These are phyloP conservation scores for Tylopilus felleus DNA, from an alignment of 768 basidiomycete genomes.

Conservation along the genomic window DNA sequence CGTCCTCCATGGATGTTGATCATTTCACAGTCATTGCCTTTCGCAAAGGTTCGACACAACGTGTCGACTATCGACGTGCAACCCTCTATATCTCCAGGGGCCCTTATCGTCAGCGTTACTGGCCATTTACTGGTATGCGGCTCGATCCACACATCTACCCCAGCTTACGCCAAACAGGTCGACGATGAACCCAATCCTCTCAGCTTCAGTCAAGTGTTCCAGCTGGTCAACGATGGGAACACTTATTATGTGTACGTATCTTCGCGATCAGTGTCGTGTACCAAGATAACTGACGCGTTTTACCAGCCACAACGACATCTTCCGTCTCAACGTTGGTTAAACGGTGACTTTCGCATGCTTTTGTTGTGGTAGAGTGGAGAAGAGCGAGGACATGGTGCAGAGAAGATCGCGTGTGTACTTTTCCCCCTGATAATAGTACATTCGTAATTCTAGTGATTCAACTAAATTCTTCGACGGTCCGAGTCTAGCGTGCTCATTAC, in stretches of 20 bases:
- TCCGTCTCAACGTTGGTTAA: constrained; percentile 79
- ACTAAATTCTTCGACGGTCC: neutral
- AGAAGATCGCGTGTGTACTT: constrained; percentile 7
- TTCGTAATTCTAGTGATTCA: constrained; percentile 1
- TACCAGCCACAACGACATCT: constrained; percentile 78
- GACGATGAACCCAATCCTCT: constrained; percentile 80
- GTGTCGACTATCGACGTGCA: constrained; percentile 85
- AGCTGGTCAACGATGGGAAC: constrained; percentile 70
- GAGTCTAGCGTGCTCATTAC: neutral
- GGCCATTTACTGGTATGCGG: constrained; percentile 68
- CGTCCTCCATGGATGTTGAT: neutral
- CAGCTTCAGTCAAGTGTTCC: constrained; percentile 91
- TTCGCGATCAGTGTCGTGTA: neutral
- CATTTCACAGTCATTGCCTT: constrained; percentile 61
- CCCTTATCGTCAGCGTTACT: constrained; percentile 83
- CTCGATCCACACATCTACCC: neutral
- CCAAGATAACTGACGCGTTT: constrained; percentile 7
- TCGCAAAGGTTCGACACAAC: constrained; percentile 76
- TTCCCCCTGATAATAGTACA: constrained; percentile 9
- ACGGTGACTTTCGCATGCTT: neutral
- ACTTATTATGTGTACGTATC: constrained; percentile 81
- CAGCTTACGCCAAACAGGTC: constrained; percentile 47
- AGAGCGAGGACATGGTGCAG: constrained; percentile 18
- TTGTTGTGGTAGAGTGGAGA: constrained; percentile 4
- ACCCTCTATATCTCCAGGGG: constrained; percentile 59